These are phyloP conservation scores for Leavenworthia alabamica DNA, from an alignment of 345 rosid genomes.

Conservation along the genomic window DNA sequence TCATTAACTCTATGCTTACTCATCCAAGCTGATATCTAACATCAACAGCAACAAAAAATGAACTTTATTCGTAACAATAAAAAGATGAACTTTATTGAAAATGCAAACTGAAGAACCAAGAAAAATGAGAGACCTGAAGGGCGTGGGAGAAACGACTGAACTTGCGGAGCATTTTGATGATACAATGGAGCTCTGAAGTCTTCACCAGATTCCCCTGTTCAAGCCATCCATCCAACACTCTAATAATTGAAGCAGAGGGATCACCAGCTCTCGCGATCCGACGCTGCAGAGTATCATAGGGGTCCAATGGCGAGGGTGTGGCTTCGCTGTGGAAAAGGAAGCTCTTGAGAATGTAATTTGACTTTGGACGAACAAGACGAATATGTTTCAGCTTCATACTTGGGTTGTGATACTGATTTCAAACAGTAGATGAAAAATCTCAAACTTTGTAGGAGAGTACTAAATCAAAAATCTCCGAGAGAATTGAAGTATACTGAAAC, in stretches of 20 bases:
- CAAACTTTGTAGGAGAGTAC: too few relatives aligned
- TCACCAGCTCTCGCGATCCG: conserved; percentile 35
- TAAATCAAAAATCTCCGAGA: too few relatives aligned
- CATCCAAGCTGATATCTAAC: conserved; percentile 49
- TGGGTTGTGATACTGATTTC: neutral
- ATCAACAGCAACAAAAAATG: neutral
- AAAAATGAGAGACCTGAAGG: conserved; percentile 39
- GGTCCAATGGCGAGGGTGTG: conserved; percentile 5
- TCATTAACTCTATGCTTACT: conserved; percentile 20
- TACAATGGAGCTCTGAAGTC: conserved; percentile 26
- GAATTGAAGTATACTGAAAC: too few relatives aligned
- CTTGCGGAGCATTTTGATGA: conserved; percentile 38
- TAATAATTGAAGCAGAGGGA: conserved; percentile 31
- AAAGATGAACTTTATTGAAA: neutral
- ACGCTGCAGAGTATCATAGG: conserved; percentile 30
- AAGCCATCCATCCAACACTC: conserved; percentile 47
- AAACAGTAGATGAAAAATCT: too few relatives aligned
- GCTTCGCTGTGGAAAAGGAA: neutral
- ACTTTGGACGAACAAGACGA: conserved; percentile 4
- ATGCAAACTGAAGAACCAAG: neutral
- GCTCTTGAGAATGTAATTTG: neutral
- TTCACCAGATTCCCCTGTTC: conserved; percentile 37
- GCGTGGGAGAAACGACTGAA: conserved; percentile 41
- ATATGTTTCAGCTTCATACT: conserved; percentile 15
- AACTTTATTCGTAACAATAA: too few relatives aligned